phyloP scores from a whole-genome alignment of 2,329 filamentous ascomycete species.

The Myriosclerotinia duriaeana region DNA sequence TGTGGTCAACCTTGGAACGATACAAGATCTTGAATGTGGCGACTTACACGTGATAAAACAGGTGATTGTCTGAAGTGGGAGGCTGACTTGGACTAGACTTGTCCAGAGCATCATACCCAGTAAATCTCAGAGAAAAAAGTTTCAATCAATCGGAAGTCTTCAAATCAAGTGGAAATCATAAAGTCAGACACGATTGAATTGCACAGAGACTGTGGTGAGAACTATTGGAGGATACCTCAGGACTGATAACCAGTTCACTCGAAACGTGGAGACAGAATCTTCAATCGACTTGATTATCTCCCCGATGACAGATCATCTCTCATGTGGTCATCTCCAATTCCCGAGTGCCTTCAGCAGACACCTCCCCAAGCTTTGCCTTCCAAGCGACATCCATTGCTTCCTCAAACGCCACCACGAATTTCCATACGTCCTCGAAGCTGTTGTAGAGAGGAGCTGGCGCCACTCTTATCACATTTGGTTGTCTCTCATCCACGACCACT shows the following conservation, averaged over 20 bases:
- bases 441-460: conserved; percentile 77
- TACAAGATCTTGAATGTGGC: neutral
- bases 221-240: neutral
- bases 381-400: conserved; percentile 40
- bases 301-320: neutral
- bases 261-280: neutral
- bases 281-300: neutral
- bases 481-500: conserved; percentile 72
- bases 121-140: neutral
- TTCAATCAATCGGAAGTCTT: neutral
- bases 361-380: conserved; percentile 9
- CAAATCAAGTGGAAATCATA: neutral
- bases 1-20: neutral
- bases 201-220: neutral
- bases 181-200: neutral
- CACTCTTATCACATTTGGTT: conserved; percentile 72
- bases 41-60: neutral
- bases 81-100: neutral
- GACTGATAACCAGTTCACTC: neutral
- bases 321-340: conserved; percentile 21
- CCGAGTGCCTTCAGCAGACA: conserved; percentile 18
- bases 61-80: neutral
- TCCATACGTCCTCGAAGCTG: conserved; percentile 62
- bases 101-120: neutral
- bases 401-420: conserved; percentile 52